Base-by-base conservation (phyloP, 257 asterid species). In the Echium plantagineum region DNA sequence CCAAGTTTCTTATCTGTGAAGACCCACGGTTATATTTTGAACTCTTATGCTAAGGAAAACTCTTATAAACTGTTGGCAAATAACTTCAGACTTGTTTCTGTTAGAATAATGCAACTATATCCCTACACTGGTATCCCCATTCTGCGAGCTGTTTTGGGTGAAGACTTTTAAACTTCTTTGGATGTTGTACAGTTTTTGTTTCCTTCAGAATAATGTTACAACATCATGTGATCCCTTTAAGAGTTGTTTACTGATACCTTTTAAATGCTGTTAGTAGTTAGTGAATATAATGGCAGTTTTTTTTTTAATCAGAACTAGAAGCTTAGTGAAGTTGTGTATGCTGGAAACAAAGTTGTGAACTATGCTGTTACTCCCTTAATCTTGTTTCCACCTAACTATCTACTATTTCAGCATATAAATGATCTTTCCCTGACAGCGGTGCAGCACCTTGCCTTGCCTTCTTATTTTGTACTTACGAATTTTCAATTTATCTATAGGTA, bases 401-500 rank as follows among this genome's bases (percentile, higher is more conserved):
- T 4, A 42, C 49, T 42, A 42, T 42, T 42, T 42, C 49, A 42
- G 49, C 16, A 10, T 10, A 10, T 42, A 42, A 42, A 42, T 42
- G 17, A 42, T 42, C 17, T 20, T 21, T 49, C 38, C 35, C 9
- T 22, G 55, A 57, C 32, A 28, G 32, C 32, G 32, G 32, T 6
- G 46, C 7, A 8, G 13, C 46, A 35, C 46, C 46, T 16, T 28
- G 30, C 21, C 9, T 6, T 31, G 60, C 7, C 17, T 42, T 26
- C 7, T 28, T 28, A 28, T 60, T 9, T 15, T 20, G 21, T 28
- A 63, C 26, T 46, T 38, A 28, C 5, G 5, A 28, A 6, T 28
- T 28, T 4, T 2, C 15, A 32, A 60, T 58, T 60, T 57, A 28
- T 58, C 57, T 65, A 58, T 75, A 90, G 97, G 88, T 85, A 49